A percentile compares a stretch with the other conserved stretches of the same genome.
These are phyloP conservation scores for Emmonsia crescens DNA, from an alignment of 2,329 filamentous ascomycete species.

Conservation along the genomic window DNA sequence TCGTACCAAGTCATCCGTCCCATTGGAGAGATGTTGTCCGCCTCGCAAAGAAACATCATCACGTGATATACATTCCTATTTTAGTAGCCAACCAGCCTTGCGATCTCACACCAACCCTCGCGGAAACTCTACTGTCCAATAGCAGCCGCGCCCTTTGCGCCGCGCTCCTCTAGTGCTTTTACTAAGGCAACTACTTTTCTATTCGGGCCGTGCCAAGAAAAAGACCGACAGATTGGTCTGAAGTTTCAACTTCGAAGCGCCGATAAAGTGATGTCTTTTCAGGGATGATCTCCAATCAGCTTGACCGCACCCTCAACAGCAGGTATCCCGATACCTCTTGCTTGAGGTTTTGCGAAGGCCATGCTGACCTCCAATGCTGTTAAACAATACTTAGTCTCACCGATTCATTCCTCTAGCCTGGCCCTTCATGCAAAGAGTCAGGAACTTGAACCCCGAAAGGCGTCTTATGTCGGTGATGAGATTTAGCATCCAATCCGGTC, in stretches of 20 bases:
- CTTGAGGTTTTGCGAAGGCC: background rate
- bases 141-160: background rate
- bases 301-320: background rate
- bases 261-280: background rate
- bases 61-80: background rate
- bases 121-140: background rate
- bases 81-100: background rate
- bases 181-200: background rate
- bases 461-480: background rate
- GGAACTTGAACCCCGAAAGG: background rate
- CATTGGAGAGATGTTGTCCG: background rate
- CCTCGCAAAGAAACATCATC: background rate
- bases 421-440: background rate
- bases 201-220: background rate
- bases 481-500: conserved; percentile 3
- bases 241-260: conserved; percentile 1
- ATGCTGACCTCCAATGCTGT: background rate
- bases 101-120: background rate
- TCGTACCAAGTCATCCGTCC: no score
- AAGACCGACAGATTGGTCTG: background rate
- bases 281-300: background rate
- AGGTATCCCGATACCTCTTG: background rate
- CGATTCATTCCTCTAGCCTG: background rate
- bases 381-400: background rate
- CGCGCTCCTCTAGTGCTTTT: background rate